Base-by-base conservation (phyloP, 192 early-diverging fungal genomes). In the Funneliformis geosporum region DNA sequence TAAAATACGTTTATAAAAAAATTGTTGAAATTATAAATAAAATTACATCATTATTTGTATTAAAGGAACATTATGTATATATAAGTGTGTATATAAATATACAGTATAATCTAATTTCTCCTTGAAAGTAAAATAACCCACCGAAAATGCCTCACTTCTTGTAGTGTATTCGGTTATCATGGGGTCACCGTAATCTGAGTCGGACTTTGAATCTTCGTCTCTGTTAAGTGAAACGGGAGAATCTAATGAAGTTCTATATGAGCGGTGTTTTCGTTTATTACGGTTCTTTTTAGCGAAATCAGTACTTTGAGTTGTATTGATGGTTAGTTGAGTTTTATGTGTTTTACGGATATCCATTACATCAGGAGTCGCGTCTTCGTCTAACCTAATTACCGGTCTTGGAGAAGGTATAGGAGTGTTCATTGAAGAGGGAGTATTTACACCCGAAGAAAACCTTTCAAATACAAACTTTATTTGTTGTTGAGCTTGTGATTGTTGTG, bases 381-480 rank as follows among this genome's bases (percentile, higher is more conserved):
- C 73, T 65, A 40, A 65, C 50, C 47, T 39, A 60, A 42, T 28
- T 70, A 39, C 33, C 4, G 64, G n/a, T 39, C 70, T 60, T 25
- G 77, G 67, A 1, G 66, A 60, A 21, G 65, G 64, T 40, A 79
- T n/a, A 25, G 77, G 50, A 27, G 77, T 59, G 46, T 69, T 40
- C 67, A 70, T 39, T 16, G 66, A 68, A 68, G 38, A 47, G 27
- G 61, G 66, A 28, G 47, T 61, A 60, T 55, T 21, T 18, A 61
- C 73, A 75, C 60, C 60, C 44, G 64, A 42, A 60, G 67, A 79
- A 70, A 79, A 79, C 21, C 77, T n/a, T 70, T 79, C 77, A 42
- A 79, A 79, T 70, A 79, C 64, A 70, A 79, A 70, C 39, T 67
- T 79, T 70, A 79, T 69, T 25, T 67, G 77, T 59, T 47, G 67